Evolutionary conservation across 202 grass and related monocot genomes (phyloP), one percentile per base, ranked within the genome.

Genomic region (Panicum virgatum): DNA sequence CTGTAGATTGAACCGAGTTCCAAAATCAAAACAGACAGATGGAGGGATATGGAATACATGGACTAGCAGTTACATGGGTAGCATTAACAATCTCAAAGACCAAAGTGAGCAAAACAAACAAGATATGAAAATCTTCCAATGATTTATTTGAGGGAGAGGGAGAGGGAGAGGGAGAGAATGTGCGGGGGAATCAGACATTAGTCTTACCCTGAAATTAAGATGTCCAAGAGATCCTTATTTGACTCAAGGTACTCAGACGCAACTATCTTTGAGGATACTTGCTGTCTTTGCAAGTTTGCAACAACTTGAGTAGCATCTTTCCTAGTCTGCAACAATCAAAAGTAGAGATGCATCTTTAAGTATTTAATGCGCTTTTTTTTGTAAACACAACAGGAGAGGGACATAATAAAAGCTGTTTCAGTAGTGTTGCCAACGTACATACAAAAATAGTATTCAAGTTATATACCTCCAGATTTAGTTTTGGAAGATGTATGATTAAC

Each of bases 231-330:
- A 91, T 98, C 96, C 73, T 96, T 98, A 85, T 98, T 98, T 69
- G 92, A 86, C 66, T 98, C 92, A 39, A 98, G 90, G 63, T 98
- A 98, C 67, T 98, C 96, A 59, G 96, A 98, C 1, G 92, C 96
- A 76, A 96, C 90, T 77, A 98, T 82, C 76, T 84, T 84, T 46
- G 92, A 98, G 15, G 90, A 88, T 20, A 98, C 96, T 83, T 93
- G 92, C 56, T 98, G 96, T 81, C 90, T 89, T 88, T 98, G 96
- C 85, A 98, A 87, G 82, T 98, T 98, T 60, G 96, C 96, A 85
- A 98, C 96, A 76, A 98, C 87, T 91, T 98, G 96, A 82, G 96
- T 93, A 80, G 92, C 92, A 89, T 98, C 96, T 95, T 98, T 98
- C 78, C 92, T 87, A 22, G 96, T 88, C 96, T 98, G 84, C 40